These are phyloP conservation scores for Chalciporus piperatus DNA, from an alignment of 768 basidiomycete species.

Conservation along the genomic window DNA sequence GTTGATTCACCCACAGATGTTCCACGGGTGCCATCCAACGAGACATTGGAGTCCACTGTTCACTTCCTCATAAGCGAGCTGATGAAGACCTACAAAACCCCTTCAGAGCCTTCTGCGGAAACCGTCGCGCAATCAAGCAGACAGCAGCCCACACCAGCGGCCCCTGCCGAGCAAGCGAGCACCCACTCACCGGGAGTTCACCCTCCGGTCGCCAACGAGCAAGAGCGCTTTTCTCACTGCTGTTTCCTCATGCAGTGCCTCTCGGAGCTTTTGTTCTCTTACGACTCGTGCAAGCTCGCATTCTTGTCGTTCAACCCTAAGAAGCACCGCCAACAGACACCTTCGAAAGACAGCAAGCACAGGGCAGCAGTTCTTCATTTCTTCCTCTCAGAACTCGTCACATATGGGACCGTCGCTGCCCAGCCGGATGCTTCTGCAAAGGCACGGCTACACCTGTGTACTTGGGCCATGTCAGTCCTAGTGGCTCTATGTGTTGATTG, in stretches of 20 bases:
- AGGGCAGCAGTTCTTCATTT: conserved; percentile 71
- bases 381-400: conserved; percentile 78
- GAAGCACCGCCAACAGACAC: conserved; percentile 50
- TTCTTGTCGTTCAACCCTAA: conserved; percentile 79
- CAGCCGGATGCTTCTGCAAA: conserved; percentile 54
- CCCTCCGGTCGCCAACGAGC: conserved; percentile 16
- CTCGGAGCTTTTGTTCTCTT: conserved; percentile 91
- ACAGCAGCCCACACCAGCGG: conserved; percentile 8
- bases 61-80: conserved; percentile 75
- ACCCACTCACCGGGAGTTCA: conserved; percentile 10
- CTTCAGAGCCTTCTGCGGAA: conserved; percentile 33
- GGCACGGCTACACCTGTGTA: conserved; percentile 62
- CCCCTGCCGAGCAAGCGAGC: conserved; percentile 14
- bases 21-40: conserved; percentile 30
- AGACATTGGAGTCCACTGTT: conserved; percentile 56
- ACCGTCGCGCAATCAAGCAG: conserved; percentile 12
- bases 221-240: conserved; percentile 47
- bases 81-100: conserved; percentile 53
- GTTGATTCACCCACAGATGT: conserved; percentile 40
- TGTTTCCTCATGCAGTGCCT: conserved; percentile 90
- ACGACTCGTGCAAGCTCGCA: conserved; percentile 84
- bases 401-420: conserved; percentile 70
- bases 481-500: conserved; percentile 93
- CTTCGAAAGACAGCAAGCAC: conserved; percentile 68
- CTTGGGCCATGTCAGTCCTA: conserved; percentile 87